Evolutionary conservation across 345 rosid genomes (phyloP), one percentile per base, ranked within the genome.

Genomic region (Hibiscus tridactylites): DNA sequence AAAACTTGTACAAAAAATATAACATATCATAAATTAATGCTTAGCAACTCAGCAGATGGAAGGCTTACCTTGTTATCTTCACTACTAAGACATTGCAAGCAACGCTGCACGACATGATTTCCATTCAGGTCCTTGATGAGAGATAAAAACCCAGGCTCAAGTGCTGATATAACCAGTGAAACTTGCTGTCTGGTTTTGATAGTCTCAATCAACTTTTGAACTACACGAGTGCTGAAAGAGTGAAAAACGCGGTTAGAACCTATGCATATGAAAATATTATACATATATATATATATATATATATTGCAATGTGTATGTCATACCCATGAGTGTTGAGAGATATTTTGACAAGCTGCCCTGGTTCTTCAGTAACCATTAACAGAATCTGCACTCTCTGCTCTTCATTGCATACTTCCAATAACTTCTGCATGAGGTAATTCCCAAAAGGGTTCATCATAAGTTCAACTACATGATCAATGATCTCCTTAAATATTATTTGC

Each of bases 31-130:
- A 50, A 15, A 9, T 12, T 46, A n/a, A 61, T 3, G 29, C 56
- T 17, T 16, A 71, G 42, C 5, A 62, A 28, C 33, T 31, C 29
- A 62, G 17, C 70, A 47, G 66, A 54, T 15, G 57, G 33, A 61
- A 21, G 21, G 37, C 28, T 37, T 52, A 88, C 93, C 89, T 79
- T 77, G 62, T 84, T 85, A 69, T 88, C 88, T 76, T 84, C 82
- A 71, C 77, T 71, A 58, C 72, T 70, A 74, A 88, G 81, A 71
- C 85, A 85, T 39, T 81, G 83, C 80, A 88, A 84, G 83, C 93
- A 88, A 37, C 88, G 89, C 77, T 88, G 91, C 6, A 85, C 78
- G 3, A 88, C 91, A 77, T 88, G 93, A 72, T 88, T 88, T 47
- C 93, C 91, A 73, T 88, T 85, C 74, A 85, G 78, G 64, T 88